These are phyloP conservation scores for Trametes villosa DNA, from an alignment of 768 basidiomycete genomes.

Conservation along the genomic window DNA sequence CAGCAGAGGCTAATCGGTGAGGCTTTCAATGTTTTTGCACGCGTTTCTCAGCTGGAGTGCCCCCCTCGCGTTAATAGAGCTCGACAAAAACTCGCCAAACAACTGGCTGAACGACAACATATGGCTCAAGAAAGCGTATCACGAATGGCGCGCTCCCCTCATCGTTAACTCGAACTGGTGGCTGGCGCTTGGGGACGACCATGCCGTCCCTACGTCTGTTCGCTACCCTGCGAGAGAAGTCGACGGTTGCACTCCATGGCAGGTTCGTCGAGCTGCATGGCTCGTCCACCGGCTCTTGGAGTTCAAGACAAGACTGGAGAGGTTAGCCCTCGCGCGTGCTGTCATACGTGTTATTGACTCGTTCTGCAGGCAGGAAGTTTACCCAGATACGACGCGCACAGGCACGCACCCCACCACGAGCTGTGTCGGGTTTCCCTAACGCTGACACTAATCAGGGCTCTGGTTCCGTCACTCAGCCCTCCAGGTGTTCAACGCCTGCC, in stretches of 20 bases:
- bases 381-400: conserved; percentile 72
- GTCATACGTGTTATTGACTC: neutral
- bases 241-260: conserved; percentile 72
- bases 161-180: conserved; percentile 96
- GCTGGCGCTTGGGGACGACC: conserved; percentile 83
- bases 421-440: neutral
- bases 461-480: conserved; percentile 65
- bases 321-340: conserved; percentile 47
- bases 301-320: conserved; percentile 67
- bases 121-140: conserved; percentile 88
- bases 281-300: conserved; percentile 70
- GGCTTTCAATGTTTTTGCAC: conserved; percentile 18
- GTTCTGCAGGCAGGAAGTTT: conserved; percentile 60
- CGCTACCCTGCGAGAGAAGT: conserved; percentile 15
- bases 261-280: conserved; percentile 85
- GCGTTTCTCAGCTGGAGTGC: neutral
- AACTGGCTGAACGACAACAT: conserved; percentile 97
- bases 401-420: conserved; percentile 44
- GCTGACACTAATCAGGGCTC: conserved; percentile 34
- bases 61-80: conserved; percentile 48
- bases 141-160: conserved; percentile 84
- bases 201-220: conserved; percentile 52
- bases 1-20: conserved; percentile 78
- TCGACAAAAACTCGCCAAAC: conserved; percentile 80
- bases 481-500: conserved; percentile 75